phyloP scores from a whole-genome alignment of 805 yeast genomes.

The Metschnikowia arizonensis region DNA sequence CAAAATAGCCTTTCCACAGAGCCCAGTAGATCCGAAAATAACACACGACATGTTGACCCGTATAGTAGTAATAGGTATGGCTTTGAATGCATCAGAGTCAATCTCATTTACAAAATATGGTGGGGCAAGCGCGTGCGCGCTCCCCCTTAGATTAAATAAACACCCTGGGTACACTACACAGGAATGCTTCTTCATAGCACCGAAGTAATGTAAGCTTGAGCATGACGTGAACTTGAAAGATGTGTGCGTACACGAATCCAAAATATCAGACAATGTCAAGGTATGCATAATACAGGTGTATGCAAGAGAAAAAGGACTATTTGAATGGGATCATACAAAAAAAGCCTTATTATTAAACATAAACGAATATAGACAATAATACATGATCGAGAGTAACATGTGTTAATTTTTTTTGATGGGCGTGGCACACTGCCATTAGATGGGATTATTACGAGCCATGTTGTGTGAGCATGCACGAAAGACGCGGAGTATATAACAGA shows the following conservation, averaged over 20 bases:
- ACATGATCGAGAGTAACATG: not conserved
- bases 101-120: not conserved
- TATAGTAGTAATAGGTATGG: not conserved
- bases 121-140: constrained; percentile 1
- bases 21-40: constrained; percentile 71
- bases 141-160: too few species aligned
- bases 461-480: constrained; percentile 1
- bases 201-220: not conserved
- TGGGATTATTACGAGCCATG: not conserved
- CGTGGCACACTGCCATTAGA: not conserved
- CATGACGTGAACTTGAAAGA: not conserved
- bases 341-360: too few species aligned
- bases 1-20: constrained; percentile 61
- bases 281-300: not conserved
- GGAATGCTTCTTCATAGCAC: not conserved
- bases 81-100: not conserved
- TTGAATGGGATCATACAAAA: too few species aligned
- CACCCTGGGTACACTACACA: too few species aligned
- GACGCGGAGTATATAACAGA: not conserved
- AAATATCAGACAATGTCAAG: not conserved
- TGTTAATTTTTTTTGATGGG: not conserved
- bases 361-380: not conserved
- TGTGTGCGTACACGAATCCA: not conserved
- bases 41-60: constrained; percentile 14
- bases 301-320: not conserved